Evolutionary conservation across 2,329 filamentous ascomycete genomes (phyloP), one percentile per base, ranked within the genome.

Genomic region (Incumbomyces delicatus): DNA sequence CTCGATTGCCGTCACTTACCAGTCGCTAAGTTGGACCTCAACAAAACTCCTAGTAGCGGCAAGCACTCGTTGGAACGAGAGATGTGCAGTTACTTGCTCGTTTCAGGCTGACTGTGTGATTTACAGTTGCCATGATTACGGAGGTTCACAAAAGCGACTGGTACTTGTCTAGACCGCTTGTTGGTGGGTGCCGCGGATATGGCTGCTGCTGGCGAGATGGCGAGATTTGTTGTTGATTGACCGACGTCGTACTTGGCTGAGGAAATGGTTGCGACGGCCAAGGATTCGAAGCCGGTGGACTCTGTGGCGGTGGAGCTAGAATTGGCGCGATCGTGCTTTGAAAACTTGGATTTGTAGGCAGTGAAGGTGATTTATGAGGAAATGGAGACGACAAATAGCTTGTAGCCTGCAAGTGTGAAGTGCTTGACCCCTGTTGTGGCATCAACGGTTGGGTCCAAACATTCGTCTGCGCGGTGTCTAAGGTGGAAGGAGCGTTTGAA

Each of bases 151-250:
- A 57, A 51, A 78, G 64, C 60, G 75, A 78, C 54, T 77, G 72
- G 57, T 72, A 78, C 50, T 73, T 74, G 60, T 77, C 75, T 48
- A 78, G 57, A 1, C 74, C 74, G 46, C 61, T 31, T 31, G 39
- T 4, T 17, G 13, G 60, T 51, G 61, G 66, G 50, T 57, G 63
- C 44, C 59, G 53, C 27, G 54, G 50, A 14, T 57, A 50, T 41
- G 59, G 54, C n/a, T 53, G 45, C 13, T 46, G 47, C 44, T 52
- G 56, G 31, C 50, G 52, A 35, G 63, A 61, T 36, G 61, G 52
- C 22, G 22, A 27, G 22, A 8, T 27, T 27, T 27, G 22, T 29
- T 34, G 49, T 39, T 46, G 14, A 11, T 11, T 35, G 33, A 35
- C 18, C 32, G 22, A 27, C 4, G 22, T 5, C 22, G 22, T 27